These are phyloP conservation scores for Hysterangium stoloniferum DNA, from an alignment of 768 basidiomycete species.

Conservation along the genomic window DNA sequence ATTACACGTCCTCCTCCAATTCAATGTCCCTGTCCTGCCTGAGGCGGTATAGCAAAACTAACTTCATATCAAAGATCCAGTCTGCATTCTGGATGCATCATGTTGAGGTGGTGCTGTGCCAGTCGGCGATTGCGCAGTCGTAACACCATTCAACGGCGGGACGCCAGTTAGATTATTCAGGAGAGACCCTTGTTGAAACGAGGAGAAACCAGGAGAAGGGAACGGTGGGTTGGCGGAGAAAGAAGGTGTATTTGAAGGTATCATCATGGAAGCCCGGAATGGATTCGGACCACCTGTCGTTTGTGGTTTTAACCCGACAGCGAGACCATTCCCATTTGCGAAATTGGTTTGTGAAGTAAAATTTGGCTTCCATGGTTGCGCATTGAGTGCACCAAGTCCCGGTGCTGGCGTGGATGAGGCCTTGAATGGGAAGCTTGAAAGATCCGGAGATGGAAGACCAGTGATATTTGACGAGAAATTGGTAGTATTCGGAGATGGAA, in stretches of 20 bases:
- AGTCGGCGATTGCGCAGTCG: background rate
- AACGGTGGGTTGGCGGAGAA: conserved; percentile 12
- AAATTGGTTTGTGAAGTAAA: conserved; percentile 40
- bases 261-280: conserved; percentile 33
- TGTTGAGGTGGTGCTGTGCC: conserved; percentile 1
- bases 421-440: background rate
- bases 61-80: conserved; percentile 6
- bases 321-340: conserved; percentile 19
- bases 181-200: conserved; percentile 12
- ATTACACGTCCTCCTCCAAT: background rate
- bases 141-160: conserved; percentile 9
- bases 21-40: background rate
- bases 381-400: conserved; percentile 23
- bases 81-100: background rate
- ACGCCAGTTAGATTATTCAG: conserved; percentile 7
- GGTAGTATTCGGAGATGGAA: conserved; percentile 2
- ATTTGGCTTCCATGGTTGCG: conserved; percentile 28
- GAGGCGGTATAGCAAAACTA: background rate
- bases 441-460: background rate
- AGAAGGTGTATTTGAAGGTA: conserved; percentile 15
- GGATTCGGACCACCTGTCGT: conserved; percentile 34
- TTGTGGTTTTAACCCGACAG: conserved; percentile 32
- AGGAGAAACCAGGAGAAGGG: conserved; percentile 20
- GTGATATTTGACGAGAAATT: conserved; percentile 1
- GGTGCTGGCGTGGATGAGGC: conserved; percentile 14